Conservation (phyloP, 345 rosid genomes). For the Reutealis trisperma region DNA sequence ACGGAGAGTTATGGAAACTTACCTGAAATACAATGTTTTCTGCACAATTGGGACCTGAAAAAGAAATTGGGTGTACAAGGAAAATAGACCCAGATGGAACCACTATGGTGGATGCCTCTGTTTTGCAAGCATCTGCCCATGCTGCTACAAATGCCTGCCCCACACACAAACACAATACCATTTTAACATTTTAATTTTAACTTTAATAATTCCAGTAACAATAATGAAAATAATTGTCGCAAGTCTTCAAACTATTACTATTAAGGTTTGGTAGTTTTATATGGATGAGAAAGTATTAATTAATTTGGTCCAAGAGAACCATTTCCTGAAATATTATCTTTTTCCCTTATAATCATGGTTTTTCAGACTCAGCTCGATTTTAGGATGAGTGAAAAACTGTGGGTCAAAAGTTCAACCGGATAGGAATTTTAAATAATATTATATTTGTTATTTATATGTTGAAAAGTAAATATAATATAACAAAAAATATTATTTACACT, state of each 20-base stretch:
- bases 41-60: constrained; percentile 63
- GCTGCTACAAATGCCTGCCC: constrained; percentile 74
- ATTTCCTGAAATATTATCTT: no score
- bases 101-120: constrained; percentile 52
- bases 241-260: neutral
- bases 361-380: no score
- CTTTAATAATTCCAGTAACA: neutral
- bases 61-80: constrained; percentile 69
- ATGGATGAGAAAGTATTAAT: no score
- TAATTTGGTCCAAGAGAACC: no score
- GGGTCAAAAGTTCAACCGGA: no score
- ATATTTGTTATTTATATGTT: no score
- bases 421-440: no score
- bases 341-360: no score
- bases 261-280: no score
- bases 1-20: neutral
- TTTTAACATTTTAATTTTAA: neutral
- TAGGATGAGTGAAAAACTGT: no score
- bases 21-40: constrained; percentile 72
- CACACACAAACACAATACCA: neutral
- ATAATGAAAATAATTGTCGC: neutral
- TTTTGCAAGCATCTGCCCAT: constrained; percentile 76
- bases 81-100: constrained; percentile 76
- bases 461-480: no score
- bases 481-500: no score